Evolutionary conservation across 345 rosid genomes (phyloP), one percentile per base, ranked within the genome.

Genomic region (Nephelium lappaceum): DNA sequence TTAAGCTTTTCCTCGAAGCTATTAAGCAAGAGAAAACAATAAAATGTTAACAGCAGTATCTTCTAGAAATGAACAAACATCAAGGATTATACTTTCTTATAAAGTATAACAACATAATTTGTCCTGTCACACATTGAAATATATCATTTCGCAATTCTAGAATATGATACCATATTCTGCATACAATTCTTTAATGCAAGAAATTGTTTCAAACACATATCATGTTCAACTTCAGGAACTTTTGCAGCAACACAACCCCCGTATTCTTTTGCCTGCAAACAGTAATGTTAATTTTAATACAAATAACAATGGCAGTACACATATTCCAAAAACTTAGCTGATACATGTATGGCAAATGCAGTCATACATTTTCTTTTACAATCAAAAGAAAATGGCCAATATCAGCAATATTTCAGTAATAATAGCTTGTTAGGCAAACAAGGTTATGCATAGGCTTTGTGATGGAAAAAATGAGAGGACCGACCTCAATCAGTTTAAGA

Each of bases 141-240:
- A 55, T 41, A 38, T 60, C 65, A 49, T 39, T 47, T 69, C 79
- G 65, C 38, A 69, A 71, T 23, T 15, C 25, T 72, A 72, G 18
- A 79, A 14, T 61, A 81, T 47, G 60, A 77, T 94, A 97, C 99
- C 91, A 88, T 87, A 83, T 88, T 90, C 78, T 91, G 97, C 99
- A 94, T 94, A 90, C 99, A 97, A 74, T 68, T 91, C 83, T 87
- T 93, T 25, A 94, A 79, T 9, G 83, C 84, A 79, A 97, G 89
- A 90, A 97, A 97, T 84, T 97, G 91, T 88, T 94, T 94, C 90
- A 92, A 80, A 81, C 99, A 97, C 87, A 92, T 88, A 72, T 94
- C 91, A 58, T 62, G 89, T 82, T 92, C 98, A 83, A 93, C 84
- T 85, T 93, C 95, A 5, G 93, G 97, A 75, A 94, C 91, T 87